Evolutionary conservation across 192 early-diverging fungal species (phyloP).

Genomic region (Backusella australiensis): DNA sequence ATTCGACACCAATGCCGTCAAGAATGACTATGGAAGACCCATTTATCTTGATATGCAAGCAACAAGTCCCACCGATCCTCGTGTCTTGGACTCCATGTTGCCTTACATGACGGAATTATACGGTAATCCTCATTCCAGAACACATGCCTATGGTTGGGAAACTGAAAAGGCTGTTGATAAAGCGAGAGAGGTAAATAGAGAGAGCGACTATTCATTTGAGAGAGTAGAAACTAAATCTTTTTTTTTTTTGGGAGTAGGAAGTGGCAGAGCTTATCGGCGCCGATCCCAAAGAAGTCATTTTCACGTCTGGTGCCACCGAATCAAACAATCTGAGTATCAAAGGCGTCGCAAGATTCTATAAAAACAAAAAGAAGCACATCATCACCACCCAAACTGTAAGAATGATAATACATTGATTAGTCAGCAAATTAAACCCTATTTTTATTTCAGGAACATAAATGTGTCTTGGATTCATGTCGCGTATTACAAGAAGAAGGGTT

Average conservation of each 20-base stretch:
- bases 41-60: conserved; percentile 96
- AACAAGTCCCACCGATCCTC: conserved; percentile 89
- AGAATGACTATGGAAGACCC: conserved; percentile 49
- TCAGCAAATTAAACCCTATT: not conserved
- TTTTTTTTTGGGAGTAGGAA: conserved; percentile 46
- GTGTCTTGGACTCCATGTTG: conserved; percentile 93
- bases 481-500: conserved; percentile 93
- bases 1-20: conserved; percentile 41
- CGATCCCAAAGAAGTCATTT: conserved; percentile 95
- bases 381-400: conserved; percentile 90
- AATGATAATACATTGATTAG: not conserved
- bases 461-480: conserved; percentile 95
- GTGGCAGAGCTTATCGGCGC: conserved; percentile 86
- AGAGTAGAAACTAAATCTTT: not conserved
- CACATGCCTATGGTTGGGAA: conserved; percentile 98
- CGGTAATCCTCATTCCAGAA: conserved; percentile 97
- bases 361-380: conserved; percentile 89
- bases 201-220: no score
- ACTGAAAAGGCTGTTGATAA: conserved; percentile 85
- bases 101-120: conserved; percentile 89
- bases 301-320: conserved; percentile 96
- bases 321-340: conserved; percentile 95
- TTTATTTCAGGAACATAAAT: conserved; percentile 88
- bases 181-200: conserved; percentile 68
- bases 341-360: conserved; percentile 95